A percentile compares a stretch with the other conserved stretches of the same genome.
Evolutionary conservation across 805 yeast species (phyloP).

Genomic region (Starmerella potacharoeniae): DNA sequence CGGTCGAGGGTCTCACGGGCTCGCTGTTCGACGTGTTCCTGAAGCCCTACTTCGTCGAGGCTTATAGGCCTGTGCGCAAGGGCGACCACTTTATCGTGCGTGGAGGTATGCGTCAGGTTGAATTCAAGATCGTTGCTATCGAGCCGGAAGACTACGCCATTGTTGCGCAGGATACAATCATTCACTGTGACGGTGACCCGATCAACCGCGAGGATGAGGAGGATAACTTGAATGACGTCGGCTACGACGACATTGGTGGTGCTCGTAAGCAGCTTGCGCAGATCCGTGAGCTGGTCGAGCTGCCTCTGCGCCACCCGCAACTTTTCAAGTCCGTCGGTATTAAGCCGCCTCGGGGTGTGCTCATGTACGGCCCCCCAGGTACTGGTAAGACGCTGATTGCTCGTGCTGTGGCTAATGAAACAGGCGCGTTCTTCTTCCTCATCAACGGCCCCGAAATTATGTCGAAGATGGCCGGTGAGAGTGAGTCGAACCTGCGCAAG

Average conservation of each 20-base stretch:
- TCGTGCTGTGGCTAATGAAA: constrained; percentile 98
- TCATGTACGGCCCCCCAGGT: constrained; percentile 96
- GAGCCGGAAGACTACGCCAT: constrained; percentile 96
- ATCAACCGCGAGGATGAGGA: constrained; percentile 97
- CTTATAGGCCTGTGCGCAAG: constrained; percentile 95
- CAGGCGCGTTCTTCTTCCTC: constrained; percentile 96
- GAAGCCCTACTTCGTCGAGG: constrained; percentile 97
- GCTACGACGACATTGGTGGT: constrained; percentile 98
- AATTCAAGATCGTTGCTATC: constrained; percentile 94
- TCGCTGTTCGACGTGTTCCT: constrained; percentile 89
- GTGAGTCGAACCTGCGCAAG: constrained; percentile 91
- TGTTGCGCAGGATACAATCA: constrained; percentile 95
- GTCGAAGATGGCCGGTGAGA: constrained; percentile 99
- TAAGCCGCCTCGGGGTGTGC: constrained; percentile 96
- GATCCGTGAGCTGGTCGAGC: constrained; percentile 94
- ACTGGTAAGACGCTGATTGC: constrained; percentile 99
- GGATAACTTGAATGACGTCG: constrained; percentile 90
- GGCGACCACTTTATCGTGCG: constrained; percentile 94
- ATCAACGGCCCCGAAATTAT: constrained; percentile 98
- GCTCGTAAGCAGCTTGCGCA: constrained; percentile 99
- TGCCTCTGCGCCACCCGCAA: constrained; percentile 97
- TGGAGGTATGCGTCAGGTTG: constrained; percentile 99
- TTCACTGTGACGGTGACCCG: constrained; percentile 98
- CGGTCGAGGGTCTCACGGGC: constrained; percentile 96
- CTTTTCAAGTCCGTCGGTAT: constrained; percentile 96